phyloP scores from a whole-genome alignment of 2,329 filamentous ascomycete species.

The Neopestalotiopsis sp. region DNA sequence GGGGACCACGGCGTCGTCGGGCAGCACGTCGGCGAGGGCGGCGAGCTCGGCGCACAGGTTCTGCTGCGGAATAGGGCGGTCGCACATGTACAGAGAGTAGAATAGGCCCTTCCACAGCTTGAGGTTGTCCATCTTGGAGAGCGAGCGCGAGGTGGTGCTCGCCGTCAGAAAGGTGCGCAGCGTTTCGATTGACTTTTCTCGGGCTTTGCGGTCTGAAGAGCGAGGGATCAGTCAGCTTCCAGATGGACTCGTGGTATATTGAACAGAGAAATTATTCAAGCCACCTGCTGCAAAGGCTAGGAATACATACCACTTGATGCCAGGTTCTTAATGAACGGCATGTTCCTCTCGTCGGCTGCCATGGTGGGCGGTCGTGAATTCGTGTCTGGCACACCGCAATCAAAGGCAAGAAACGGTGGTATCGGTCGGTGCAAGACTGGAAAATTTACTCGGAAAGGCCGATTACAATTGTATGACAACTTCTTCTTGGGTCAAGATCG shows the following conservation, averaged over 20 bases:
- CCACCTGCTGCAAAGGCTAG: background rate
- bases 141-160: conserved; percentile 52
- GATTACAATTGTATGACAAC: background rate
- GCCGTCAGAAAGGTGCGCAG: conserved; percentile 78
- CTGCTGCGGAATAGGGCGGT: conserved; percentile 87
- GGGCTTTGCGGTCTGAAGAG: conserved; percentile 72
- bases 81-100: conserved; percentile 93
- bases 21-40: conserved; percentile 66
- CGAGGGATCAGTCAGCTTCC: background rate
- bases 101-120: conserved; percentile 97
- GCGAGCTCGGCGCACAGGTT: conserved; percentile 80
- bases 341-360: conserved; percentile 51
- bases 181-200: conserved; percentile 77
- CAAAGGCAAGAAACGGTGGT: too few relatives aligned
- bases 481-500: background rate
- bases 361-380: conserved; percentile 27
- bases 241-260: too few relatives aligned
- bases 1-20: conserved; percentile 43
- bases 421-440: background rate
- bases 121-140: conserved; percentile 73
- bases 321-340: conserved; percentile 82
- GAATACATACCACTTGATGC: conserved; percentile 75
- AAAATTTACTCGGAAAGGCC: background rate
- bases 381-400: background rate
- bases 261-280: too few relatives aligned